These are phyloP conservation scores for Creolimax fragrantissima DNA, from an alignment of 78 protist genomes.

Conservation along the genomic window DNA sequence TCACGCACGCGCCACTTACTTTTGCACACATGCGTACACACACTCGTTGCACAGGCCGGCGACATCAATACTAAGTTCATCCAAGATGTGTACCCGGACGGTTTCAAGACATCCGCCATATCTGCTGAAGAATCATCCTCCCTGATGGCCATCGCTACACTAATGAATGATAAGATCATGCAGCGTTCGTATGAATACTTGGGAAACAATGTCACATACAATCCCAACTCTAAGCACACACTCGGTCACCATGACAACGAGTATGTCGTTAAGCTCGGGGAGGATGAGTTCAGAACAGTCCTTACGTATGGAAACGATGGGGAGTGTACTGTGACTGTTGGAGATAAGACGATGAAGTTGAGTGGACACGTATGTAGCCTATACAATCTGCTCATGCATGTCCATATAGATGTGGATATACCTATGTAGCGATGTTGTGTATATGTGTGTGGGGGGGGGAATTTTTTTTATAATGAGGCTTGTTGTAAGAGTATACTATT, in stretches of 20 bases:
- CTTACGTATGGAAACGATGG: not conserved
- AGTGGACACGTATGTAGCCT: not conserved
- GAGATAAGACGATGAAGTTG: not conserved
- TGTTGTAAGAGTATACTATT: too few relatives aligned
- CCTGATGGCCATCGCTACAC: not conserved
- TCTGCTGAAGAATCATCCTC: not conserved
- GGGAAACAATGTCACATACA: not conserved
- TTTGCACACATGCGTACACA: too few relatives aligned
- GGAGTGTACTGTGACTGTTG: not conserved
- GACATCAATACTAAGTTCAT: slow-evolving; percentile 76
- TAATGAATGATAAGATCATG: not conserved
- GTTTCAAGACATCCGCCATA: not conserved
- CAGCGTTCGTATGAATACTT: not conserved
- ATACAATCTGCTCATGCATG: too few relatives aligned
- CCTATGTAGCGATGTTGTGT: too few relatives aligned
- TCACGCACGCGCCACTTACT: too few relatives aligned
- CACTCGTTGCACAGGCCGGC: slow-evolving; percentile 40
- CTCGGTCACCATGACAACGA: not conserved
- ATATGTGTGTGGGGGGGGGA: too few relatives aligned
- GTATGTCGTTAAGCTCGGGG: not conserved
- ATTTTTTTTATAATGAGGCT: too few relatives aligned
- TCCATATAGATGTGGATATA: too few relatives aligned
- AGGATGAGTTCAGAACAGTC: not conserved
- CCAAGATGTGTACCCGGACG: slow-evolving; percentile 28
- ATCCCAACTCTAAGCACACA: not conserved